Evolutionary conservation across 495 filamentous ascomycete genomes (phyloP), one percentile per base, ranked within the genome.

Genomic region (Penicillium paxilli): DNA sequence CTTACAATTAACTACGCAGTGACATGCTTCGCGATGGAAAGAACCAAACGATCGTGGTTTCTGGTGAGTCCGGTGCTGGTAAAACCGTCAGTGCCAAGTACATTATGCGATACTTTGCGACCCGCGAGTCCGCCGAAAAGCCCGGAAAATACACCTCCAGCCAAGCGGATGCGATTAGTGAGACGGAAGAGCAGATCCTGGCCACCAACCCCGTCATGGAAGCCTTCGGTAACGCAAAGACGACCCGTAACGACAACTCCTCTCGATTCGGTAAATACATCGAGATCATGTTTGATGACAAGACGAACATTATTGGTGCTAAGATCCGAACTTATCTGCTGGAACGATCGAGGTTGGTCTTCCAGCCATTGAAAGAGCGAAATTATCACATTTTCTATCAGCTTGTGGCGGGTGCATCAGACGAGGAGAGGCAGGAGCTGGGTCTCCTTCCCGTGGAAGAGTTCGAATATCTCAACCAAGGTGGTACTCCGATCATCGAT

Each of bases 321-420:
- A 93, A 92, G 76, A 98, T 99, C 60, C 79, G 94, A 58, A 97
- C 92, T 30, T 99, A 98, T 69, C 79, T 99, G 45, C 76, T 99
- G 30, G 94, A 99, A 71, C 88, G 94, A 61, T 98, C 94, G 44
- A 87, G 94, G 66, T 78, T 99, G 63, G 94, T 99, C n/a, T 98
- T 98, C 66, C 94, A 99, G 67, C 94, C 94, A 17, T 75, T 97
- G 30, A 98, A 96, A 68, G 94, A 99, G 73, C 83, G 94, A 54
- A 99, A 99, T 69, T 99, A 99, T 70, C 94, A 99, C 72, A 93
- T 99, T 60, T 99, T 99, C 75, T 98, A 99, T 70, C 94, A 99
- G 73, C 79, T 99, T 32, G 86, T 97, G 49, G 93, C 92, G n/a
- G 94, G 94, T 55, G 88, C 90, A 23, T 86, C 90, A n/a, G 89